A percentile compares a stretch with the other conserved stretches of the same genome.
phyloP scores from a whole-genome alignment of 1,284 basidiomycete genomes.

The Trichosporon ovoides region DNA sequence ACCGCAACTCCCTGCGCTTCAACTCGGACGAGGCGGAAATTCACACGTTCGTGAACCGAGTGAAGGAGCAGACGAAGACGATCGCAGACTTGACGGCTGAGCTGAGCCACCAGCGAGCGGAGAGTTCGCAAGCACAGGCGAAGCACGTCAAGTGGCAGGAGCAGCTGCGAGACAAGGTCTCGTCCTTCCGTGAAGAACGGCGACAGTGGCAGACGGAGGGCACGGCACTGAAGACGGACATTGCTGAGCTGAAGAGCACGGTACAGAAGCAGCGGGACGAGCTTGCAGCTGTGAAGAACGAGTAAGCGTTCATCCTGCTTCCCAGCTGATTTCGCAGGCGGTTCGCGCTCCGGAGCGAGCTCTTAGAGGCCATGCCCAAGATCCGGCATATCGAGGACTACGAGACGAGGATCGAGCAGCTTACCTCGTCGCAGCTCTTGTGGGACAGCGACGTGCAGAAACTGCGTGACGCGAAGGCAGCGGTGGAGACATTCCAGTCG shows the following conservation, averaged over 20 bases:
- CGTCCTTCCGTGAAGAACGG: slow-evolving; percentile 38
- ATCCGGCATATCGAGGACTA: slow-evolving; percentile 41
- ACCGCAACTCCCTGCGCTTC: slow-evolving; percentile 38
- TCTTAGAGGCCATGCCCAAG: slow-evolving; percentile 37
- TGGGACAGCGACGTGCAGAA: slow-evolving; percentile 35
- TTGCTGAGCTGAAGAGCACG: slow-evolving; percentile 28
- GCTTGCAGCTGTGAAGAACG: slow-evolving; percentile 41
- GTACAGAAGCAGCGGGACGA: slow-evolving; percentile 34
- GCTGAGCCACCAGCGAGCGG: slow-evolving; percentile 31
- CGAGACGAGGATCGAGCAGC: slow-evolving; percentile 40
- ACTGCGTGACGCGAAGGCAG: slow-evolving; percentile 26
- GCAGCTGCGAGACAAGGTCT: slow-evolving; percentile 38
- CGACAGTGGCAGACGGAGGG: slow-evolving; percentile 38
- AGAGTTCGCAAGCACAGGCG: slow-evolving; percentile 37
- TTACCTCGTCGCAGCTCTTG: slow-evolving; percentile 34
- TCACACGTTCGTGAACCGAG: slow-evolving; percentile 41
- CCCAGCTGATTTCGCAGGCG: slow-evolving; percentile 23
- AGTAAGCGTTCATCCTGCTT: slow-evolving; percentile 21
- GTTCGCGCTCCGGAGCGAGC: slow-evolving; percentile 37
- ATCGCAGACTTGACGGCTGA: slow-evolving; percentile 36
- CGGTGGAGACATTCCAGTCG: slow-evolving; percentile 17
- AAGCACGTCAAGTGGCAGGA: slow-evolving; percentile 46
- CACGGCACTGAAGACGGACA: slow-evolving; percentile 28
- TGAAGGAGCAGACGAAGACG: slow-evolving; percentile 41
- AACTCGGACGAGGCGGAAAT: slow-evolving; percentile 45